Conservation (phyloP, 2,329 filamentous ascomycete species). For the Cladophialophora immunda region DNA sequence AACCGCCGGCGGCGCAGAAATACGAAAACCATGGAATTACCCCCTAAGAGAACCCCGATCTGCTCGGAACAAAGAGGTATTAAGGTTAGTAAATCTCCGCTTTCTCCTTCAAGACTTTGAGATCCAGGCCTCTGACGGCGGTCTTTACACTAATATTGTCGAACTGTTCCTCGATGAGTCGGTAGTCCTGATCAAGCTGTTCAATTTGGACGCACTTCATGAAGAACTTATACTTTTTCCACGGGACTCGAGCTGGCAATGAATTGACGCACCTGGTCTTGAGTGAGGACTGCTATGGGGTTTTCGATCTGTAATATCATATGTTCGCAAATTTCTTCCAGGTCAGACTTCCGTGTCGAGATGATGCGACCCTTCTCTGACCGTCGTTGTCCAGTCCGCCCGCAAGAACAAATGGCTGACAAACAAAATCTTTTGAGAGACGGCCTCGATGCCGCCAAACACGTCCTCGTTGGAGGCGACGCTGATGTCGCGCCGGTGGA, state of each 20-base stretch:
- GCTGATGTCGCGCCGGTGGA: constrained; percentile 6
- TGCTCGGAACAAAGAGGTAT: constrained; percentile 44
- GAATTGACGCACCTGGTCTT: constrained; percentile 94
- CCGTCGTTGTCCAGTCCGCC: too few species aligned
- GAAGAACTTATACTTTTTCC: constrained; percentile 96
- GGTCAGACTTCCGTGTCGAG: constrained; percentile 82
- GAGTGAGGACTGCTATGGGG: constrained; percentile 92
- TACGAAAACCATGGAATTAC: constrained; percentile 19
- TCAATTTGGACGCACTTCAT: constrained; percentile 93
- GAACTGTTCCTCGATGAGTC: constrained; percentile 78
- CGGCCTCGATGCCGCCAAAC: constrained; percentile 5
- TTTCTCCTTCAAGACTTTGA: constrained; percentile 67
- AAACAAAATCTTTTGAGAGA: too few species aligned
- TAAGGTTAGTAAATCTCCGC: constrained; percentile 56
- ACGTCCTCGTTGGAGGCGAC: background rate
- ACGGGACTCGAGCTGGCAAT: constrained; percentile 81
- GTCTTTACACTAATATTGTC: constrained; percentile 75
- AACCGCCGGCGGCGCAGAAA: constrained; percentile 47
- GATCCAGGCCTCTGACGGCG: constrained; percentile 67
- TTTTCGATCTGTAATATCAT: constrained; percentile 96
- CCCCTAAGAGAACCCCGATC: constrained; percentile 18
- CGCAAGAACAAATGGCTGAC: too few species aligned
- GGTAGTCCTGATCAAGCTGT: constrained; percentile 89
- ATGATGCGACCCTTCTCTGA: constrained; percentile 71
- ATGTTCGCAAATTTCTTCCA: constrained; percentile 93